Evolutionary conservation across 2,329 filamentous ascomycete genomes (phyloP), one percentile per base, ranked within the genome.

Genomic region (Botryotinia globosa): DNA sequence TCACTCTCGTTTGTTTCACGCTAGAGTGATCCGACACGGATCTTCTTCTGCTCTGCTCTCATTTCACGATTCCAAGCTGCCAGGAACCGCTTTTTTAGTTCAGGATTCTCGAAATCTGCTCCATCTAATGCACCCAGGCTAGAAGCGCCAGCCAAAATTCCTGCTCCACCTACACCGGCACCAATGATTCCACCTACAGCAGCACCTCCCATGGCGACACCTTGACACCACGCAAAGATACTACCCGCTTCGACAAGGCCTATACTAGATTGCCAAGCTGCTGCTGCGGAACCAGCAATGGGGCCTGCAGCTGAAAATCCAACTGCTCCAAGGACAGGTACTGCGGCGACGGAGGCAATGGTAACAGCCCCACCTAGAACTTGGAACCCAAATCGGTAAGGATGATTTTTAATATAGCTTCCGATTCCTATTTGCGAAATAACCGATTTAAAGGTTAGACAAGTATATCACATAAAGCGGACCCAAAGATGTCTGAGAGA

Each of bases 171-270:
- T 4, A 69, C 67, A 7, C 67, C 67, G 6, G 54, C 54, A 2
- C 67, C 67, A 12, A 69, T 45, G 44, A 69, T 20, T 20, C 67
- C 67, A 29, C 54, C 54, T 10, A 61, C 37, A 22, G 67, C 67
- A 29, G 67, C 67, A 6, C 67, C 67, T n/a, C 67, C 67, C 67
- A 69, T 69, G 1, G 54, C 54, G 8, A 4, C 20, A 65, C 79
- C 80, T 71, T 80, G 77, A 74, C 77, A 80, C 77, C 77, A 80
- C 9, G 79, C 76, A 67, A 79, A 80, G 0, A 80, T 34, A 61
- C 78, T 79, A 0, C 78, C 79, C 18, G 74, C 78, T 71, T 80
- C 69, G 14, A 80, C 75, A 16, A 76, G 18, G 34, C 79, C 78
- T 25, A 79, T 73, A 20, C 74, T 70, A 9, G 78, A 73, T 71